Percentiles rank a stretch among this genome's conserved stretches.
phyloP scores from a whole-genome alignment of 805 yeast genomes.

The Naumovozyma castellii region DNA sequence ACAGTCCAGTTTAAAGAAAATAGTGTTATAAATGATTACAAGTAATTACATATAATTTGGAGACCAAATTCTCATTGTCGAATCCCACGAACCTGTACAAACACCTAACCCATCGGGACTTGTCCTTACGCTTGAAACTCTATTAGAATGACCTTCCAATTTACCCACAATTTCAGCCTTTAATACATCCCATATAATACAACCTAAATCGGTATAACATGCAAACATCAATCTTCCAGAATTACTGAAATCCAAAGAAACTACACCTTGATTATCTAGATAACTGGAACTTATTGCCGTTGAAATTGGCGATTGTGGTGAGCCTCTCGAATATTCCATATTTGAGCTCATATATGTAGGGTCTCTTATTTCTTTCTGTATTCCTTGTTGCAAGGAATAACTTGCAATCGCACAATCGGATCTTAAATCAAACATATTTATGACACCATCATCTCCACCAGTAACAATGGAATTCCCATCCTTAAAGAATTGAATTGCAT shows the following conservation, averaged over 20 bases:
- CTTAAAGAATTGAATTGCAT: slow-evolving; percentile 52
- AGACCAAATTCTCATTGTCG: slow-evolving; percentile 60
- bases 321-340: slow-evolving; percentile 17
- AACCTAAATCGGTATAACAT: slow-evolving; percentile 67
- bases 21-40: neutral
- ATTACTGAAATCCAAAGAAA: slow-evolving; percentile 59
- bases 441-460: slow-evolving; percentile 72
- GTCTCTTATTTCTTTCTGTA: slow-evolving; percentile 9
- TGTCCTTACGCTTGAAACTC: slow-evolving; percentile 52
- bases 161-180: slow-evolving; percentile 56
- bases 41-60: slow-evolving; percentile 22
- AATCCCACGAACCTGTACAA: slow-evolving; percentile 75
- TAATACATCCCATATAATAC: slow-evolving; percentile 70
- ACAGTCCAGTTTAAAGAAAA: too few relatives aligned
- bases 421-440: slow-evolving; percentile 65
- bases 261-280: slow-evolving; percentile 58
- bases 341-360: slow-evolving; percentile 16
- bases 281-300: slow-evolving; percentile 16
- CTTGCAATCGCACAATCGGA: slow-evolving; percentile 58
- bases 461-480: slow-evolving; percentile 60
- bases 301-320: slow-evolving; percentile 15
- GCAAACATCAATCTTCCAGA: slow-evolving; percentile 69
- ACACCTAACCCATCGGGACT: slow-evolving; percentile 71
- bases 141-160: slow-evolving; percentile 54
- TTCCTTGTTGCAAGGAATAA: slow-evolving; percentile 31